Conservation (phyloP, 176 grass and related monocot species). For the bread wheat (Triticum aestivum) region DNA sequence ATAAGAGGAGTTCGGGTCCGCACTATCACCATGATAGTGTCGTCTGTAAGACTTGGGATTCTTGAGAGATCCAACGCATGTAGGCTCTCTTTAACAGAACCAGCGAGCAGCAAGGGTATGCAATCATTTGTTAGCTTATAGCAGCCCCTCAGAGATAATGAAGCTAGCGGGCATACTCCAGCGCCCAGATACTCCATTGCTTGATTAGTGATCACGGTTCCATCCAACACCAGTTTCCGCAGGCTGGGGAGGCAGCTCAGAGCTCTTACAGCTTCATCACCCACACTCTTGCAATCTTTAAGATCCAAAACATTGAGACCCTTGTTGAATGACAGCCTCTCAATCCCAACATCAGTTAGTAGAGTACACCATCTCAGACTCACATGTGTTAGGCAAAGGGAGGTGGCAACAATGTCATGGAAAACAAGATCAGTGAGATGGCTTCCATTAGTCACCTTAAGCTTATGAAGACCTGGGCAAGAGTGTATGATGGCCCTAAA, state of each 20-base stretch:
- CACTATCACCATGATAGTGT: slow-evolving; percentile 71
- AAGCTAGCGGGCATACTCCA: slow-evolving; percentile 60
- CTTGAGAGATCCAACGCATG: slow-evolving; percentile 81
- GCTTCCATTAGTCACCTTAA: slow-evolving; percentile 81
- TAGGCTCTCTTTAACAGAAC: slow-evolving; percentile 57
- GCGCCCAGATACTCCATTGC: slow-evolving; percentile 72
- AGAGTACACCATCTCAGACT: slow-evolving; percentile 90
- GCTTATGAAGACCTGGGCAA: slow-evolving; percentile 76
- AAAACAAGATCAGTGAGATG: slow-evolving; percentile 95
- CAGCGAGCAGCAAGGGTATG: slow-evolving; percentile 60
- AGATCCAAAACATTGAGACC: slow-evolving; percentile 87
- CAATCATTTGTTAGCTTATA: slow-evolving; percentile 76
- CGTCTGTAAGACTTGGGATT: slow-evolving; percentile 69
- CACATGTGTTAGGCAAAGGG: slow-evolving; percentile 92
- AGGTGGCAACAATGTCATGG: slow-evolving; percentile 96
- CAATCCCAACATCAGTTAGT: slow-evolving; percentile 70
- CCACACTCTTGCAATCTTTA: slow-evolving; percentile 75
- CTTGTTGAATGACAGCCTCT: slow-evolving; percentile 85
- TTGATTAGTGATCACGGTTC: slow-evolving; percentile 61
- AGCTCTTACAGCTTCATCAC: slow-evolving; percentile 82
- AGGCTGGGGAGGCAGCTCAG: slow-evolving; percentile 73
- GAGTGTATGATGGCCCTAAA: slow-evolving; percentile 89
- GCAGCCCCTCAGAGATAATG: slow-evolving; percentile 89
- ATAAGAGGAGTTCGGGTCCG: slow-evolving; percentile 56
- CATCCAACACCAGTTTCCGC: slow-evolving; percentile 65